Percentiles rank a stretch among this genome's conserved stretches.
These are phyloP conservation scores for Diaporthe capsici DNA, from an alignment of 2,329 filamentous ascomycete genomes.

Conservation along the genomic window DNA sequence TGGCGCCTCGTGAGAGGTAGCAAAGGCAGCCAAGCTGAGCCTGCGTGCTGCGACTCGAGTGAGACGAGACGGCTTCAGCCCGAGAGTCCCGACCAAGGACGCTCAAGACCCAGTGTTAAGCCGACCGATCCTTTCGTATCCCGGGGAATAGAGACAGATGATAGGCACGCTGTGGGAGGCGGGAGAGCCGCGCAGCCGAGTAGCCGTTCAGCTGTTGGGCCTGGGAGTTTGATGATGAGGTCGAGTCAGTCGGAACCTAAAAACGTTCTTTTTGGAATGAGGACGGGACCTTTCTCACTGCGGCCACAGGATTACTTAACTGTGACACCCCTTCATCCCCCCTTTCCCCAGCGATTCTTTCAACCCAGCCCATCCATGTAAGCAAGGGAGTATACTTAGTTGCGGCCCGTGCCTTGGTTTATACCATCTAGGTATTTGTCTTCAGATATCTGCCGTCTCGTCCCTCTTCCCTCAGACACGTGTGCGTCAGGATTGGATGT, in stretches of 20 bases:
- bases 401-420: constrained; percentile 8
- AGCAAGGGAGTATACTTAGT: constrained; percentile 16
- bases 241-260: constrained; percentile 31
- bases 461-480: not conserved
- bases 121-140: not conserved
- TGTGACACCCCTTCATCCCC: constrained; percentile 6
- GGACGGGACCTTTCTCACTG: constrained; percentile 1
- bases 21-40: constrained; percentile 7
- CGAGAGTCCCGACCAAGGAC: not conserved
- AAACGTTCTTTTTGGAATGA: constrained; percentile 29
- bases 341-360: constrained; percentile 15
- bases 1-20: constrained; percentile 8
- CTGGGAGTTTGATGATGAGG: not conserved
- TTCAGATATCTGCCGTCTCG: not conserved
- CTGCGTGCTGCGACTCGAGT: not conserved
- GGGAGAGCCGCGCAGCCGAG: constrained; percentile 4
- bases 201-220: not conserved
- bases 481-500: not conserved
- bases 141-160: not conserved
- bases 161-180: constrained; percentile 2
- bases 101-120: not conserved
- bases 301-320: constrained; percentile 17
- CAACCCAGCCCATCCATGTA: constrained; percentile 1
- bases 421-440: not conserved
- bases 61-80: constrained; percentile 1